Evolutionary conservation across 345 rosid genomes (phyloP), one percentile per base, ranked within the genome.

Genomic region (Jatropha curcas): DNA sequence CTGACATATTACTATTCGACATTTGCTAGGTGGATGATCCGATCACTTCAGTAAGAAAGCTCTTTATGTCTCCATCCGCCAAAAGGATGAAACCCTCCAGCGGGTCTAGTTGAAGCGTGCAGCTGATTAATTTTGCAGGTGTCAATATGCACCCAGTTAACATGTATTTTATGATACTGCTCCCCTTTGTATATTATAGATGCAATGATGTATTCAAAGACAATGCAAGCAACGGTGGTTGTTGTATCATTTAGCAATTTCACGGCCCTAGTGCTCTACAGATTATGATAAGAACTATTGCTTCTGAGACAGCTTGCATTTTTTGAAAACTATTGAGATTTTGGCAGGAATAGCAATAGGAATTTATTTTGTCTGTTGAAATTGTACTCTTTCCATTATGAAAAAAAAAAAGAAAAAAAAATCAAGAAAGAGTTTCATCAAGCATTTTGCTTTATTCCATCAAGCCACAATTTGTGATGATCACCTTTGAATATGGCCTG

Each of bases 401-500:
- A 8, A 35, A 10, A 41, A 41, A 3, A 10, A 41, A 41, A 41
- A 41, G 45, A 41, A 41, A 41, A 41, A 41, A 13, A 41, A 41
- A 65, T 20, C 48, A 31, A 33, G 35, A 43, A 24, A 69, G 37
- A 48, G 30, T 50, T 45, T 35, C 35, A 60, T 71, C 72, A 27
- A 53, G 43, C 31, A 16, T 41, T 61, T 30, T 25, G 19, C 68
- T 46, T 80, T 77, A 89, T 55, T 82, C 80, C 71, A 88, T 57
- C 70, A 92, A 60, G 71, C 96, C 98, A 74, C 98, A 89, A 58
- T 92, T 87, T 59, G 90, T 87, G 76, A 92, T 77, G 2, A 85
- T 55, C 34, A 92, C 96, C 78, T 89, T 92, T 1, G 94, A 82
- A 83, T 92, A 94, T 34, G 97, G 97, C 57, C 96, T 86, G 73